Base-by-base conservation (phyloP, 768 basidiomycete genomes). In the Boletellus ananiceps region DNA sequence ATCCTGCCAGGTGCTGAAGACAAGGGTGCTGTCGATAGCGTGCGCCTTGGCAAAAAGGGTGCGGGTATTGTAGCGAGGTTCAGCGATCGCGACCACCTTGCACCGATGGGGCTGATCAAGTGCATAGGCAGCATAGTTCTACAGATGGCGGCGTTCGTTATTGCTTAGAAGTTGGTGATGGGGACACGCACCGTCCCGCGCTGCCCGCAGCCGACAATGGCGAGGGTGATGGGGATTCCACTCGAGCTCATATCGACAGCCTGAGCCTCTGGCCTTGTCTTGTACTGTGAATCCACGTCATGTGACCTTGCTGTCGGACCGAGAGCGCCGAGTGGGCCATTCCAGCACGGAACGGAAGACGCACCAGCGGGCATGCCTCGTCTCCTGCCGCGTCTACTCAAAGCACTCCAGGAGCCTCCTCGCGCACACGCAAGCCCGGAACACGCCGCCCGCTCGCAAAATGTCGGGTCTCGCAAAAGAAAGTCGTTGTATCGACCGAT, bases 1-100 rank as follows among this genome's bases (percentile, higher is more conserved):
- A 31, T 86, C 85, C 43, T 82, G 70, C 84, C 86, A 93, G 9
- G 81, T 75, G 13, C 71, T 61, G 60, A 92, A 93, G 36, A 83
- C 79, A 34, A 85, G 81, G 2, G 83, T 80, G n/a, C 70, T 59
- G 51, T 91, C 83, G 50, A 93, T 68, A 1, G 72, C 66, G 58
- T 90, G 78, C 0, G 69, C 61, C 15, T 74, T 63, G 6, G 82
- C 79, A 56, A 90, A 84, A 50, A 71, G 65, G 33, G 71, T 64
- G 44, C 78, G 81, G 2, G 89, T 84, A 49, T 81, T 77, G 4
- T 76, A 74, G 16, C 88, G 80, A 3, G 91, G 91, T 54, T 94
- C 92, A 14, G 88, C 90, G 49, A 93, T 86, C 18, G 91, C 84
- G 15, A 93, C 85, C 36, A 94, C 75, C 63, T 81, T 86, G 75